These are phyloP conservation scores for Quillaja saponaria DNA, from an alignment of 306 rosid genomes.

Conservation along the genomic window DNA sequence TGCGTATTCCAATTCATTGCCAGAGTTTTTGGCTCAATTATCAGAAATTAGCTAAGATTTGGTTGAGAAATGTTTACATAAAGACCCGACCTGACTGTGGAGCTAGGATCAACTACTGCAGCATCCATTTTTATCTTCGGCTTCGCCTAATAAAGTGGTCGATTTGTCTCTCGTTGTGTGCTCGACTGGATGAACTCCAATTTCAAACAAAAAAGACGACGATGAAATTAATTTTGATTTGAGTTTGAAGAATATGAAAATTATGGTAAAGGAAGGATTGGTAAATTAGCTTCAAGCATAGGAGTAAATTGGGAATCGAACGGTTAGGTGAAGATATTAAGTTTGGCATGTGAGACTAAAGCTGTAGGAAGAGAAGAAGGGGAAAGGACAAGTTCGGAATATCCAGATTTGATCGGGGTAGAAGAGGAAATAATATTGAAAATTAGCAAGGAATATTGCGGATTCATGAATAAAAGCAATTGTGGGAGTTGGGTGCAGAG, in stretches of 20 bases:
- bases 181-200: conserved; percentile 62
- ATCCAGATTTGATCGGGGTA: conserved; percentile 25
- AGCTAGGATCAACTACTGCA: conserved; percentile 80
- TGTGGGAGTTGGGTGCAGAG: conserved; percentile 14
- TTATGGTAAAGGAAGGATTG: conserved; percentile 39
- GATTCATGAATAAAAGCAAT: not conserved
- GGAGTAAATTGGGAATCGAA: conserved; percentile 75
- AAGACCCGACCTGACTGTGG: conserved; percentile 62
- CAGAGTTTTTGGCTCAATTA: conserved; percentile 50
- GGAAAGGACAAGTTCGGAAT: conserved; percentile 39
- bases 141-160: conserved; percentile 3
- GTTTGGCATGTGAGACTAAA: conserved; percentile 19
- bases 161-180: conserved; percentile 79
- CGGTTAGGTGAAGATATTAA: conserved; percentile 68
- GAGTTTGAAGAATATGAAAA: no score
- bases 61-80: conserved; percentile 57
- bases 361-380: conserved; percentile 1
- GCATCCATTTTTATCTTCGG: conserved; percentile 64
- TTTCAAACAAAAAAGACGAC: conserved; percentile 39
- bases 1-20: conserved; percentile 54
- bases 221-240: not conserved
- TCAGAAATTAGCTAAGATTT: conserved; percentile 71
- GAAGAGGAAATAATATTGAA: not conserved
- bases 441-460: conserved; percentile 13
- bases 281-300: conserved; percentile 46